Base-by-base conservation (phyloP, 2,329 filamentous ascomycete genomes). In the Chaetomium strumarium region DNA sequence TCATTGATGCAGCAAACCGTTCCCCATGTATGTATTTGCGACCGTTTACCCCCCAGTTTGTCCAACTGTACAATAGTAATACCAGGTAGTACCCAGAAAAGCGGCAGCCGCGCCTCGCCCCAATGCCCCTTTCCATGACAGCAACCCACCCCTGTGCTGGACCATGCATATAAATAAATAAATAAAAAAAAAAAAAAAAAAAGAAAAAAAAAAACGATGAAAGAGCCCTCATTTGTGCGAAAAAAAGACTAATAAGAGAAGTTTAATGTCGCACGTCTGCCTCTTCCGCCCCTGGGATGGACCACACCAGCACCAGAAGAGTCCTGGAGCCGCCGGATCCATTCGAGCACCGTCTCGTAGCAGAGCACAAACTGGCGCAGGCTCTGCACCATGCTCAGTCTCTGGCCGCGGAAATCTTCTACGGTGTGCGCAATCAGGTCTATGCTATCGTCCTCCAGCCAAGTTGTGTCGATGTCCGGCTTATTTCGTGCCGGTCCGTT, bases 361-460 rank as follows among this genome's bases (percentile, higher is more conserved):
- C 93, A 99, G 33, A 99, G 81, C 46, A 96, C 92, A 71, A 87
- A 97, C 68, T 99, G 93, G 55, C 89, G 78, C 53, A 97, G 72
- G 63, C 87, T 96, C 70, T 97, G 93, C 40, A 99, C 92, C 91
- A 97, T 99, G 69, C 90, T 96, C 17, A 96, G 72, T 59, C 93
- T 77, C 72, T 99, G 93, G 45, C 79, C 75, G 52, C 93, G 78
- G 68, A 99, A 96, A 62, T 96, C 90, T 62, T 93, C 87, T 1
- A 99, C 92, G 0, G 91, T 93, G 66, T 83, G 84, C 57, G 88
- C 84, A 44, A 99, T 84, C 55, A 97, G 70, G 67, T 99, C 93
- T 2, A 88, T 66, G 24, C 81, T 77, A 43, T 88, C 82, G 56
- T 86, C 77, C 13, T 76, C 70, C n/a, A 91, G 66, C 87, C 88